Base-by-base conservation (phyloP, 192 early-diverging fungal species). In the Umbelopsis sp. region DNA sequence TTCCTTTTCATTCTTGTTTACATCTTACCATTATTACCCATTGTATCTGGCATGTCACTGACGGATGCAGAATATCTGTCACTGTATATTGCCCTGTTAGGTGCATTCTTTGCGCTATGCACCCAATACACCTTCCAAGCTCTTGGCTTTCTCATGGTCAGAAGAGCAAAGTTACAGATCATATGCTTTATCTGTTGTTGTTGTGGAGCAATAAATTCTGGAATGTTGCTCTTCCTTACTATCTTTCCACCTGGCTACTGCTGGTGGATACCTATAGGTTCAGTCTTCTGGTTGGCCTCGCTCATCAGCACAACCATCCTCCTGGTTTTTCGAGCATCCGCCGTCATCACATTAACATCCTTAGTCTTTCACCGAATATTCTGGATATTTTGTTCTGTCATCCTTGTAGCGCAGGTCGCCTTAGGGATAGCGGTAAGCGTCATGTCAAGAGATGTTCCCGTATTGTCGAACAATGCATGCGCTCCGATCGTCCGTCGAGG, bases 141-240 rank as follows among this genome's bases (percentile, higher is more conserved):
- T 12, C 32, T 62, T 17, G 56, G 56, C 8, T 62, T 62, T 34
- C 17, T 62, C 0, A 62, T 62, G 17, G 31, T 34, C 7, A 11
- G 56, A 34, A 36, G 31, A 34, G 56, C 56, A 62, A 36, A 36
- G 20, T 12, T 62, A 31, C 56, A 62, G 26, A 62, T 62, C 17
- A 29, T 62, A 32, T 62, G 56, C 56, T 62, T 62, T 32, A 62
- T 62, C 11, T 62, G 56, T 32, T 62, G 29, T 34, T 20, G 26
- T 62, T 62, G 56, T 34, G 56, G 29, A 34, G 31, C 56, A 20
- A 62, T 62, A 14, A 62, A 62, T 16, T 0, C 12, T n/a, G 26
- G 56, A 11, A 29, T 62, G 31, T n/a, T 31, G 31, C 31, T 62
- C 9, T 62, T 62, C 20, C 26, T 62, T 0, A 62, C 56, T 11